These are phyloP conservation scores for Cornus suecica DNA, from an alignment of 148 eudicot species.

Conservation along the genomic window DNA sequence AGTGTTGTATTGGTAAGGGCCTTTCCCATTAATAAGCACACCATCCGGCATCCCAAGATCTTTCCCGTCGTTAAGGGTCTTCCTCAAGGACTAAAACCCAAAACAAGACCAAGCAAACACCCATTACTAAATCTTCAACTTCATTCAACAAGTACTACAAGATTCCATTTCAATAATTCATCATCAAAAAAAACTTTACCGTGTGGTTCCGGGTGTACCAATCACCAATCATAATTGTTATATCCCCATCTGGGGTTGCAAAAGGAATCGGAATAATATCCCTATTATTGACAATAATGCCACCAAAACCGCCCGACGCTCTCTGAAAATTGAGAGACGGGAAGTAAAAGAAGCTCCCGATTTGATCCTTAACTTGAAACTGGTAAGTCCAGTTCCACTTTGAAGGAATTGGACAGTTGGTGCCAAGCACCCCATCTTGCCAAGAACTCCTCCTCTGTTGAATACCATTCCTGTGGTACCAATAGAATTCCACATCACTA, in stretches of 20 bases:
- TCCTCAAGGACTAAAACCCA: conserved; percentile 70
- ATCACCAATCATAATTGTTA: conserved; percentile 74
- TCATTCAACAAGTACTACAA: not conserved
- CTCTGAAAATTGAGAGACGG: conserved; percentile 86
- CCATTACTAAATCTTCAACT: not conserved
- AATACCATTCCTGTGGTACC: conserved; percentile 67
- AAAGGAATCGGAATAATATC: conserved; percentile 75
- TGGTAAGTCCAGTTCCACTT: conserved; percentile 98
- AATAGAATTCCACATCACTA: not conserved
- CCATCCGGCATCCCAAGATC: conserved; percentile 97
- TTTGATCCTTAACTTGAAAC: conserved; percentile 95
- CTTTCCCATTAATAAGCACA: conserved; percentile 94
- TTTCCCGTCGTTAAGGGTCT: conserved; percentile 63
- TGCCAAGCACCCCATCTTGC: conserved; percentile 96
- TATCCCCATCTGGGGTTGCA: conserved; percentile 70
- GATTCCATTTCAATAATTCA: not conserved
- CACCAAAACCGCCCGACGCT: conserved; percentile 91
- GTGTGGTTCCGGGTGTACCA: conserved; percentile 89
- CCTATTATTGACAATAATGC: conserved; percentile 58
- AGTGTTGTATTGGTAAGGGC: conserved; percentile 82
- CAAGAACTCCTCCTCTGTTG: conserved; percentile 71
- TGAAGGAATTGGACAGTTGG: conserved; percentile 95
- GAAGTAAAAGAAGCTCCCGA: conserved; percentile 95
- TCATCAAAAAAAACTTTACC: conserved; percentile 50
- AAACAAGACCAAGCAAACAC: conserved; percentile 12